Evolutionary conservation across 345 rosid genomes (phyloP), one percentile per base, ranked within the genome.

Genomic region (Angophora floribunda): DNA sequence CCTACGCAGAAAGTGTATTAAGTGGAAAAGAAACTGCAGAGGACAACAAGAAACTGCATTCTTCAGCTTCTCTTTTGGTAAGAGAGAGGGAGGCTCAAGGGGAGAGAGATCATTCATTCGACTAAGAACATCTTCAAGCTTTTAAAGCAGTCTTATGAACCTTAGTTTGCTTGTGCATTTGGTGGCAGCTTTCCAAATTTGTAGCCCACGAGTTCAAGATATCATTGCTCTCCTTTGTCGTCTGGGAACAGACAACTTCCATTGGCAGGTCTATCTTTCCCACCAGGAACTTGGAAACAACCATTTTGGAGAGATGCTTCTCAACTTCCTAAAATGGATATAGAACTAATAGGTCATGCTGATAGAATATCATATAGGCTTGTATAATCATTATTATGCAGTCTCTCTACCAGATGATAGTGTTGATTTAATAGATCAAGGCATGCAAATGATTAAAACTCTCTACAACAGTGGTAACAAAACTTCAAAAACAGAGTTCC

Each of bases 291-390:
- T 95, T 98, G 57, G 98, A 97, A 85, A 97, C 99, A 7, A 97
- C 98, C 99, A 98, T 98, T 65, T 98, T 99, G 4, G 98, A 97
- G 9, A 98, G 96, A 92, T 97, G 95, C 95, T 95, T 98, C 95
- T 97, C 99, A 50, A 96, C 93, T 92, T 95, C 98, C 99, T 96
- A 92, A 78, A 92, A 65, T 87, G 24, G n/a, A 75, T n/a, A 78
- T 28, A 79, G 70, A 85, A 22, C 21, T 45, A 86, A 59, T 79
- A 44, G 51, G 49, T n/a, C 50, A 30, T 6, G 47, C 85, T n/a
- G 32, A 86, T 45, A 84, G 86, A 36, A 30, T 7, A 88, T 26
- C 52, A 45, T 21, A 5, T 2, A 52, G 16, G 17, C 53, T 52
- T 52, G 19, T 52, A 52, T 52, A 15, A 52, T 52, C 13, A 52